These are phyloP conservation scores for Sarcodon aspratus DNA, from an alignment of 768 basidiomycete species.

Conservation along the genomic window DNA sequence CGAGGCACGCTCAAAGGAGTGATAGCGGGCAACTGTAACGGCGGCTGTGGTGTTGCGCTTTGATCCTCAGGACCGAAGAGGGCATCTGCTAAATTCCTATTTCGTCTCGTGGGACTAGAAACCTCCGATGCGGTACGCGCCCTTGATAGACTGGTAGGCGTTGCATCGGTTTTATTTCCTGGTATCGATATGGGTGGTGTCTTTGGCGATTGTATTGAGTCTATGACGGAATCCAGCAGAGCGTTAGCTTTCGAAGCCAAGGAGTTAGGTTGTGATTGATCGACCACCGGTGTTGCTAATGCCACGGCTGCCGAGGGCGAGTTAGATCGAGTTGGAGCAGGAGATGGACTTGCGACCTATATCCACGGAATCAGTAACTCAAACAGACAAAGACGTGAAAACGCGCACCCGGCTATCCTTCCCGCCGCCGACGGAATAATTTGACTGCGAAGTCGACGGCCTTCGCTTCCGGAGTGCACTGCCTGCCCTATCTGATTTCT, in stretches of 20 bases:
- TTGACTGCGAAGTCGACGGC: conserved; percentile 78
- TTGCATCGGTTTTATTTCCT: conserved; percentile 14
- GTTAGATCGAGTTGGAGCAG: conserved; percentile 24
- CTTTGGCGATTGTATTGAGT: conserved; percentile 35
- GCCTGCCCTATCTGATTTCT: not conserved
- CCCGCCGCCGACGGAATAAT: conserved; percentile 44
- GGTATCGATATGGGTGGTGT: conserved; percentile 1
- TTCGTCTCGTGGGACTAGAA: conserved; percentile 41
- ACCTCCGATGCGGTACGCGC: conserved; percentile 6
- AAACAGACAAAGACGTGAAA: not conserved
- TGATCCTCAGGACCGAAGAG: conserved; percentile 47
- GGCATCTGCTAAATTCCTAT: conserved; percentile 66
- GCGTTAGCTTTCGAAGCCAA: conserved; percentile 46
- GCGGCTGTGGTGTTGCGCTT: not conserved
- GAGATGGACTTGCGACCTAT: conserved; percentile 53
- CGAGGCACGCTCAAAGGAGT: conserved; percentile 5
- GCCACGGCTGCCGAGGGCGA: conserved; percentile 11
- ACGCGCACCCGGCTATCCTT: conserved; percentile 29
- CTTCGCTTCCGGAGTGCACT: conserved; percentile 54
- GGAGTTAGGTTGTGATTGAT: conserved; percentile 12
- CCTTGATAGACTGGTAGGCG: conserved; percentile 21
- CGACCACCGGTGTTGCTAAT: not conserved
- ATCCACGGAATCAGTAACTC: conserved; percentile 5
- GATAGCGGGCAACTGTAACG: not conserved
- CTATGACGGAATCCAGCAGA: conserved; percentile 50